A percentile compares a stretch with the other conserved stretches of the same genome.
phyloP scores from a whole-genome alignment of 2,329 filamentous ascomycete species.

The Clonostachys rhizophaga region DNA sequence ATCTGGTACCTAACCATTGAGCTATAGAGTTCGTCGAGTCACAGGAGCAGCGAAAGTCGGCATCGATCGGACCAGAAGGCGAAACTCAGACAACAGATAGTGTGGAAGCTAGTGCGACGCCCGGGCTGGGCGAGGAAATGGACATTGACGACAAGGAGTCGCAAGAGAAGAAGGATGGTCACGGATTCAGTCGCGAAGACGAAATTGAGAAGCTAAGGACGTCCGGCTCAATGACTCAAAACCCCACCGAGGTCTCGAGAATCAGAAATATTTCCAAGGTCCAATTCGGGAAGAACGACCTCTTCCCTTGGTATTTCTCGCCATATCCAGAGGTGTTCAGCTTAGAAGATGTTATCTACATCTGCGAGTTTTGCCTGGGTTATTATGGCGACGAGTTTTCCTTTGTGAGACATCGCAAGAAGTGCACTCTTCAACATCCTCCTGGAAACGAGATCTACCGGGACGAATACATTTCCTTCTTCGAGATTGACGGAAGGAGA shows the following conservation, averaged over 20 bases:
- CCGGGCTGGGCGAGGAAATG: conserved; percentile 43
- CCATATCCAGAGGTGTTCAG: conserved; percentile 89
- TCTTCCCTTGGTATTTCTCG: conserved; percentile 99
- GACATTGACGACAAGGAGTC: conserved; percentile 47
- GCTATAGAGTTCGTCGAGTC: conserved; percentile 40
- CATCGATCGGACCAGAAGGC: conserved; percentile 32
- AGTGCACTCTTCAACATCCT: conserved; percentile 88
- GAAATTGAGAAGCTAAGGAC: conserved; percentile 96
- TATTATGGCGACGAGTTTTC: conserved; percentile 83
- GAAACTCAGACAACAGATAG: conserved; percentile 38
- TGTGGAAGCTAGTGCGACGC: conserved; percentile 36
- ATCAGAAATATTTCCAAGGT: conserved; percentile 93
- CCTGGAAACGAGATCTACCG: conserved; percentile 98
- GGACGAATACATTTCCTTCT: conserved; percentile 90
- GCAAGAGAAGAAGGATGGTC: conserved; percentile 41
- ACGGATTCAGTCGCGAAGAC: conserved; percentile 71
- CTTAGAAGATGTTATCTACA: conserved; percentile 85
- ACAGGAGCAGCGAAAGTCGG: conserved; percentile 37
- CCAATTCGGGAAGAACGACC: conserved; percentile 86
- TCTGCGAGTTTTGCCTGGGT: conserved; percentile 93
- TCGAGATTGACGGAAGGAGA: conserved; percentile 91
- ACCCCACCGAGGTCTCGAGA: conserved; percentile 91
- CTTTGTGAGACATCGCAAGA: conserved; percentile 80
- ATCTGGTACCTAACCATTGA: too few species aligned
- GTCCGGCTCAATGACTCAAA: conserved; percentile 97